These are phyloP conservation scores for Salvia hispanica DNA, from an alignment of 257 asterid genomes.

Conservation along the genomic window DNA sequence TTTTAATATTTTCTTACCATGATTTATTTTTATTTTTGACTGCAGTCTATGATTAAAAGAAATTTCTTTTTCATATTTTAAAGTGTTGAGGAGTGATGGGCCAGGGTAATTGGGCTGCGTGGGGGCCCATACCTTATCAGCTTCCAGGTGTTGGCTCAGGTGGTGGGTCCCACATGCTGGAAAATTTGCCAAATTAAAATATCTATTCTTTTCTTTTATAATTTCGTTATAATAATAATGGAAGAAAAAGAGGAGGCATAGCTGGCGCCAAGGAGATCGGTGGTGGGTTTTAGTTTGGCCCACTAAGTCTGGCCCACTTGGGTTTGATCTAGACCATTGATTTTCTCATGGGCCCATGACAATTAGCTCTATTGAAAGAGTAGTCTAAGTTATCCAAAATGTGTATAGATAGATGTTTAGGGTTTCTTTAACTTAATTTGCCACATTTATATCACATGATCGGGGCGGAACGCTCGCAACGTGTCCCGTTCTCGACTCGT, in stretches of 20 bases:
- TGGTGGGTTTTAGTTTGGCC: slow-evolving; percentile 69
- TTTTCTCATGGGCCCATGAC: slow-evolving; percentile 51
- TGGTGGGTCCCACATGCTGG: slow-evolving; percentile 67
- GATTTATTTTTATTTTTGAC: background rate
- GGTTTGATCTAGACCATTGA: slow-evolving; percentile 47
- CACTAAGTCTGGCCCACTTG: slow-evolving; percentile 43
- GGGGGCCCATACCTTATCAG: slow-evolving; percentile 84
- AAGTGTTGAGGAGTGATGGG: slow-evolving; percentile 47
- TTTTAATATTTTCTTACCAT: too few relatives aligned
- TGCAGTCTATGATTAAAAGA: slow-evolving; percentile 16
- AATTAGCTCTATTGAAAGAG: slow-evolving; percentile 50
- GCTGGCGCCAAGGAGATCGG: slow-evolving; percentile 82
- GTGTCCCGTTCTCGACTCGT: too few relatives aligned
- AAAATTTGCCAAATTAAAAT: slow-evolving; percentile 35
- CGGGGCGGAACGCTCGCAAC: too few relatives aligned
- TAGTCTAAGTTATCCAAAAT: slow-evolving; percentile 35
- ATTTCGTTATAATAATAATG: too few relatives aligned
- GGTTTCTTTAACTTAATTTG: background rate
- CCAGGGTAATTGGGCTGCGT: slow-evolving; percentile 45
- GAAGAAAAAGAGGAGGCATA: slow-evolving; percentile 17
- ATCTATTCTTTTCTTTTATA: background rate
- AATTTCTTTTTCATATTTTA: background rate
- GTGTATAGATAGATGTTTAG: slow-evolving; percentile 30
- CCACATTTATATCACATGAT: too few relatives aligned
- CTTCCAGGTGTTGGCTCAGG: slow-evolving; percentile 79